A percentile compares a stretch with the other conserved stretches of the same genome.
Conservation (phyloP, 2,329 filamentous ascomycete species). For the Venturia carpophila region DNA sequence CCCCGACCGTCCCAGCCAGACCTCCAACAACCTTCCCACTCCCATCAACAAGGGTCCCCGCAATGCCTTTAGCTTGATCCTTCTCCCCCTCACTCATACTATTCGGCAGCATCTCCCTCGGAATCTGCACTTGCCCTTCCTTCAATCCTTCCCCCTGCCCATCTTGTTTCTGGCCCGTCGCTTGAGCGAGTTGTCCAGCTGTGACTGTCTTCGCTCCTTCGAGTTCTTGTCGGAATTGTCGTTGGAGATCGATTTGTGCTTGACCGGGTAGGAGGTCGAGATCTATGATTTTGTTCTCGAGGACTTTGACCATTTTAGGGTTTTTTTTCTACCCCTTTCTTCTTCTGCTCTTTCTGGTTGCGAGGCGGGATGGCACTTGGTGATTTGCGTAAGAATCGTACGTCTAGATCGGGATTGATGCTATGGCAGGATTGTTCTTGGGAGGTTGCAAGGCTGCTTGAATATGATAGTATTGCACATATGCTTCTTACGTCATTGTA, state of each 20-base stretch:
- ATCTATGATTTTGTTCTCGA: conserved; percentile 22
- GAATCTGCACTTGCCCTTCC: conserved; percentile 14
- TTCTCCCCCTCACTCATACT: conserved; percentile 17
- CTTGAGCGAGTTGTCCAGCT: background rate
- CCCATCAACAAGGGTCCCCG: conserved; percentile 16
- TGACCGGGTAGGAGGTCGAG: conserved; percentile 22
- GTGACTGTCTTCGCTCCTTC: conserved; percentile 14
- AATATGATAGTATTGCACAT: background rate
- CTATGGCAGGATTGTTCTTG: too few species aligned
- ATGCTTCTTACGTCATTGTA: background rate
- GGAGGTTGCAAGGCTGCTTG: background rate
- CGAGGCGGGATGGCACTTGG: background rate
- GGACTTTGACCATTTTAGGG: conserved; percentile 22
- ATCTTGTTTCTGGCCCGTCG: background rate
- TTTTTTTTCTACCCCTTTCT: background rate
- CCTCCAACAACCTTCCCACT: conserved; percentile 20
- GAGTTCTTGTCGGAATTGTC: conserved; percentile 18
- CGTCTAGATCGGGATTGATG: background rate
- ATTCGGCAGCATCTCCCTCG: conserved; percentile 18
- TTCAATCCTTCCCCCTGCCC: background rate
- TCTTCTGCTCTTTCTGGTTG: background rate
- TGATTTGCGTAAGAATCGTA: background rate
- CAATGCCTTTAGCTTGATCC: conserved; percentile 5
- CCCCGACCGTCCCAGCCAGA: conserved; percentile 20
- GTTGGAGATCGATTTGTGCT: conserved; percentile 17